These are phyloP conservation scores for Yarrowia bubula DNA, from an alignment of 805 yeast species.

Conservation along the genomic window DNA sequence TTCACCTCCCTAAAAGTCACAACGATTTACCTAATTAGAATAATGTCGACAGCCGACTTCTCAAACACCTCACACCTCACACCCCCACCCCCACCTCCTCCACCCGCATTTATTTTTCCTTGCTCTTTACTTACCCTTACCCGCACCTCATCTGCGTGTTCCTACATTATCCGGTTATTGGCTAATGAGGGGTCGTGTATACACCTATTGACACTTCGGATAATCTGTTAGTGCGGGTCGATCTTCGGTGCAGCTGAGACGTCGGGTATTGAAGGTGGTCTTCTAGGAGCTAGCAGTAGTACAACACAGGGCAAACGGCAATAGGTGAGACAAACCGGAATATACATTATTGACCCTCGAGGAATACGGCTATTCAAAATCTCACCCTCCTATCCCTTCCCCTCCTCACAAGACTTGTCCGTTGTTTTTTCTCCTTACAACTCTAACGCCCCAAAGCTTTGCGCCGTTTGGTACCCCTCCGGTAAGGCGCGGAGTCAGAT, in stretches of 20 bases:
- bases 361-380: too few relatives aligned
- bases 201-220: background rate
- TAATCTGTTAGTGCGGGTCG: constrained; percentile 10
- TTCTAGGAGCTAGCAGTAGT: background rate
- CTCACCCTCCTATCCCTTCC: background rate
- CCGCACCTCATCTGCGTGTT: background rate
- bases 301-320: background rate
- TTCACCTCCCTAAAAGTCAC: too few relatives aligned
- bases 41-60: background rate
- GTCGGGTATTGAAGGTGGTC: constrained; percentile 16
- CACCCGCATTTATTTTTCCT: background rate
- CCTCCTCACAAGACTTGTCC: background rate
- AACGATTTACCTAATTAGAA: too few relatives aligned
- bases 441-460: background rate
- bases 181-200: background rate
- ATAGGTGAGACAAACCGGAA: background rate
- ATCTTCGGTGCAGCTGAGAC: constrained; percentile 2
- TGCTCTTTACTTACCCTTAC: background rate
- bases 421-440: background rate
- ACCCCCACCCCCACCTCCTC: background rate
- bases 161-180: constrained; percentile 22
- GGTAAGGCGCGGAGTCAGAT: constrained; percentile 19
- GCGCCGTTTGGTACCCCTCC: constrained; percentile 26
- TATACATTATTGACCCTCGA: too few relatives aligned
- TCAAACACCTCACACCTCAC: background rate